Conservation (phyloP, 768 basidiomycete genomes). For the Cantharellus anzutake region DNA sequence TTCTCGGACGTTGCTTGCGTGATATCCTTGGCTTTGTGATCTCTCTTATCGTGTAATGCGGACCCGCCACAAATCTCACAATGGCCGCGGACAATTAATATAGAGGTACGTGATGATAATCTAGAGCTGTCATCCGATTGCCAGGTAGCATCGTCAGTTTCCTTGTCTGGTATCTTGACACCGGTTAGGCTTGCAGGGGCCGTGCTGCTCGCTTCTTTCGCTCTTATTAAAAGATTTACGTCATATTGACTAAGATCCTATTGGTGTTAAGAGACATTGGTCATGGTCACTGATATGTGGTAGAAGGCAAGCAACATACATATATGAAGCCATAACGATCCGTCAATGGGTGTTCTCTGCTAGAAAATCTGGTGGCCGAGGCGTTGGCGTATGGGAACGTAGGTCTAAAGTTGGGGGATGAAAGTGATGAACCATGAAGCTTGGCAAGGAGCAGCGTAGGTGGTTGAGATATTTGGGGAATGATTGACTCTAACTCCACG, state of each 20-base stretch:
- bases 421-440: conserved; percentile 35
- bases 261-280: not conserved
- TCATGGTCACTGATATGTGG: not conserved
- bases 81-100: conserved; percentile 21
- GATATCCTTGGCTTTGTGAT: not conserved
- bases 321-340: conserved; percentile 88
- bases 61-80: conserved; percentile 22
- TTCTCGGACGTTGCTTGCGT: not conserved
- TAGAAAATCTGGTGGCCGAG: conserved; percentile 11
- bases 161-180: conserved; percentile 69
- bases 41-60: not conserved
- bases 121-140: conserved; percentile 40
- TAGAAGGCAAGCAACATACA: not conserved
- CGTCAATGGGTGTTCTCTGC: conserved; percentile 26
- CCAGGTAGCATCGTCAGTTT: conserved; percentile 28
- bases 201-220: conserved; percentile 48
- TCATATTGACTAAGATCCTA: conserved; percentile 65
- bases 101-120: not conserved
- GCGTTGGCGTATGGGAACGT: conserved; percentile 12
- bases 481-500: conserved; percentile 41
- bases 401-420: conserved; percentile 56
- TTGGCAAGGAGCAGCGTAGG: conserved; percentile 70
- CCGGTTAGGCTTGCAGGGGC: conserved; percentile 77
- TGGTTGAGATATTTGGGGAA: conserved; percentile 59
- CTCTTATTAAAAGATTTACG: conserved; percentile 51